Evolutionary conservation across 371 early-diverging fungal species (phyloP), one percentile per base, ranked within the genome.

Genomic region (Mortierella sp.): DNA sequence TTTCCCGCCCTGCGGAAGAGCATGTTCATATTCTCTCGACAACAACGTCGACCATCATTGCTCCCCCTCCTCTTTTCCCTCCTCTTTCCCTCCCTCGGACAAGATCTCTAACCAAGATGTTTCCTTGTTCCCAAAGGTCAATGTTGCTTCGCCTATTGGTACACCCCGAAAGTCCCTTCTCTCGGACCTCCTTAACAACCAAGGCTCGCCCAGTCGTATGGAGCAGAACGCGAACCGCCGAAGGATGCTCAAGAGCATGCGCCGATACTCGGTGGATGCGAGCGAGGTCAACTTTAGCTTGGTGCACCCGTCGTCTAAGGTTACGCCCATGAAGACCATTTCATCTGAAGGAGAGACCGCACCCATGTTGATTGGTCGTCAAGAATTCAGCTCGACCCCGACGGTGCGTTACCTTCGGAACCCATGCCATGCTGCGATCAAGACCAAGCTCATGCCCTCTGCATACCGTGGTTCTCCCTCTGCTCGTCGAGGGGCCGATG

Each of bases 211-310:
- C 12, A 73, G 58, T 18, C 79, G 73, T 16, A 56, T 72, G 12
- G 79, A 79, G 25, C 79, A 79, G 56, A 72, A 69, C 14, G 79
- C 73, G 18, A 64, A 70, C 26, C 79, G 79, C 43, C 73, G 79
- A 21, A 60, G 79, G 28, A 72, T 79, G 73, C 73, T 79, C 60
- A 79, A 79, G 70, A 72, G 72, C 57, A 79, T 79, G 79, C 79
- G 79, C 51, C 79, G 73, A 7, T 79, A 73, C 48, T 79, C 79
- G 44, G 69, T 79, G 1, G 79, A 79, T 30, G 73, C 70, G 48
- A 68, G 66, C 47, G 79, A 79, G 67, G 66, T 73, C 73, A 68
- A 79, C 56, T 73, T 79, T 45, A 68, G 50, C 47, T 29, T 79
- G 29, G 57, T 59, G n/a, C 73, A 73, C 5, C 73, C 79, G 15